Evolutionary conservation across 2,329 filamentous ascomycete genomes (phyloP), one percentile per base, ranked within the genome.

Genomic region (Aschersonia sp.): DNA sequence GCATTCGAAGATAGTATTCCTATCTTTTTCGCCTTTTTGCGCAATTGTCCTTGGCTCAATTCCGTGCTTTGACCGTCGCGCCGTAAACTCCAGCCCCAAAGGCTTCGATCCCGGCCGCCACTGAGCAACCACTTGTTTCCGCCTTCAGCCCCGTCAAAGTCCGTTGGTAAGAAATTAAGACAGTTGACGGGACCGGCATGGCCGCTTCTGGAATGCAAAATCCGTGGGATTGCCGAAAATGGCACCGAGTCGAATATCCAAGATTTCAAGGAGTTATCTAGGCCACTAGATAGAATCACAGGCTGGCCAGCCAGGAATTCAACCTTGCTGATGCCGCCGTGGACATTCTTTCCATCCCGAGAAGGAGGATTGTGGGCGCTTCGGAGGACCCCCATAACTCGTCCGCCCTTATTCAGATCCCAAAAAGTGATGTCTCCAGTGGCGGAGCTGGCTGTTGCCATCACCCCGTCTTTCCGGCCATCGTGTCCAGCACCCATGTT

Each of bases 181-280:
- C 79, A 83, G 35, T 82, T 89, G 47, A 97, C 80, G 0, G 89
- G 83, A 3, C 84, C 88, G 8, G 89, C 87, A 62, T 98, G 92
- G 2, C 92, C 92, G 54, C 85, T 88, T 54, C 92, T 77, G 4
- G 79, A 78, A 63, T 98, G 92, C 32, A 98, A 69, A 30, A 87
- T 83, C 14, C 90, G 79, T 2, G 92, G 92, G 9, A 89, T 74
- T 0, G 89, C 81, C 0, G 86, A 92, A 61, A 95, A 95, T 0
- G 90, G 89, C 0, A 82, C 83, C 62, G 94, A 83, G 58, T 97
- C 90, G 56, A 95, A 95, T 51, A 97, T 92, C 90, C 90, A 95
- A 5, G 88, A 89, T 62, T 90, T 94, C 50, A 98, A 69, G 8
- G 89, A 87, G 65, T 98, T 98, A 62, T 98, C 92, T 44, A 85